Evolutionary conservation across 1,284 basidiomycete species (phyloP), one percentile per base, ranked within the genome.

Genomic region (Anthracocystis panici-leucophaei): DNA sequence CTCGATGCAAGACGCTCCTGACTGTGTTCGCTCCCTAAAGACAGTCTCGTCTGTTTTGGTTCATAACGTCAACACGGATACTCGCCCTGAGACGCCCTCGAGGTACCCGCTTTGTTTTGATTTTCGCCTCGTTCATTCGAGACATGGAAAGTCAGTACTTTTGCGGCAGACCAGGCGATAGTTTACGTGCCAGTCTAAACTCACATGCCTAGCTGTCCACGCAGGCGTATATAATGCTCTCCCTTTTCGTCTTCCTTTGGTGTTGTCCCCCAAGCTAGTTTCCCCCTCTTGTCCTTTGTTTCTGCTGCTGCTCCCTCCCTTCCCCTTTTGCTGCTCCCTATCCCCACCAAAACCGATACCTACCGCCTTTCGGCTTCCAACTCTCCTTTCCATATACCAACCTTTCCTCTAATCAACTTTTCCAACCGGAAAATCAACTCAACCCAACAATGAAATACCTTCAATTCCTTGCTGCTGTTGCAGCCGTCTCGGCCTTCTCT

Each of bases 381-480:
- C 56, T 31, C 31, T 33, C 56, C 61, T 63, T 58, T 49, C 65
- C 48, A 23, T 33, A 48, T 42, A 45, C 54, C 60, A 62, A 27
- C 35, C 46, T 38, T 42, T 40, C 41, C 38, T 51, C 69, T 46
- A 46, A 49, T 66, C 56, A 33, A 35, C 14, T 27, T 44, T 54
- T 21, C 25, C 27, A 42, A 41, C 42, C 56, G 27, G 45, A 65
- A 33, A 51, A 25, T 12, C 44, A 31, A 29, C 45, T 40, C 46
- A 44, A 45, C 55, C 25, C 58, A 40, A 70, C 57, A 59, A 70
- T 75, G 72, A 75, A 75, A 67, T 75, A 75, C 64, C 73, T 75
- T 48, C 64, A 66, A 49, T 75, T 75, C 67, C 73, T 75, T 25
- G 66, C 73, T 69, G 73, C 73, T 44, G 67, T 75, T 23, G 73